A percentile compares a stretch with the other conserved stretches of the same genome.
Conservation (phyloP, 352 stramenopile species). For the Saprolegnia diclina region DNA sequence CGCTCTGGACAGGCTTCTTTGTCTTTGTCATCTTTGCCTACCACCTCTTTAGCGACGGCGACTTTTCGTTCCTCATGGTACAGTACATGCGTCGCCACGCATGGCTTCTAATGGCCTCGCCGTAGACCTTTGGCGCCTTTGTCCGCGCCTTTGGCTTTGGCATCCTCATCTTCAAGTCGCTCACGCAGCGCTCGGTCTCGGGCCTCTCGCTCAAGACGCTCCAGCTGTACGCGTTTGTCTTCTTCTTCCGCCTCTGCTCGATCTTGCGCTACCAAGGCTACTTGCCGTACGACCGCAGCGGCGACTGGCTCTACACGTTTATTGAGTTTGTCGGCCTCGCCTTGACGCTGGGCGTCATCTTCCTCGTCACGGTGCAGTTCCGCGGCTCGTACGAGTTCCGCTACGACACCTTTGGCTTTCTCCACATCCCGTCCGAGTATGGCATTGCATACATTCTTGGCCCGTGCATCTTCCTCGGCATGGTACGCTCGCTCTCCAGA, state of each 20-base stretch:
- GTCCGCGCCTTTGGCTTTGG: slow-evolving; percentile 86
- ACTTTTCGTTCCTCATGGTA: slow-evolving; percentile 99
- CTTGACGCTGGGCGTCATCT: slow-evolving; percentile 84
- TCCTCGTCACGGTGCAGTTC: slow-evolving; percentile 90
- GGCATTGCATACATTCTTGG: slow-evolving; percentile 78
- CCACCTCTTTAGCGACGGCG: slow-evolving; percentile 94
- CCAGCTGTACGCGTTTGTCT: slow-evolving; percentile 95
- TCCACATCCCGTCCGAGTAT: slow-evolving; percentile 79
- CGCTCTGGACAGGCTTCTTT: slow-evolving; percentile 95
- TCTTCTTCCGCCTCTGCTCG: slow-evolving; percentile 94
- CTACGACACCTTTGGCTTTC: slow-evolving; percentile 93
- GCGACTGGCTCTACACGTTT: slow-evolving; percentile 97
- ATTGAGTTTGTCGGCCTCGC: slow-evolving; percentile 90
- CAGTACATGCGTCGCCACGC: slow-evolving; percentile 7
- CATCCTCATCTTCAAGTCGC: slow-evolving; percentile 94
- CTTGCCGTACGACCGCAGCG: slow-evolving; percentile 87
- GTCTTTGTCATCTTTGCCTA: slow-evolving; percentile 93
- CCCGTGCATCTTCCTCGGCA: slow-evolving; percentile 84
- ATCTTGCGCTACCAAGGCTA: slow-evolving; percentile 98
- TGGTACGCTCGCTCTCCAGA: too few relatives aligned
- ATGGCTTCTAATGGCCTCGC: slow-evolving; percentile 5
- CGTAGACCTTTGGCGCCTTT: slow-evolving; percentile 86
- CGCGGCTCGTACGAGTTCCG: slow-evolving; percentile 95
- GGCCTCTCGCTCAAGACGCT: slow-evolving; percentile 96
- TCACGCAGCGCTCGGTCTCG: slow-evolving; percentile 86